phyloP scores from a whole-genome alignment of 768 basidiomycete species.

The Coprinopsis strossmayeri region DNA sequence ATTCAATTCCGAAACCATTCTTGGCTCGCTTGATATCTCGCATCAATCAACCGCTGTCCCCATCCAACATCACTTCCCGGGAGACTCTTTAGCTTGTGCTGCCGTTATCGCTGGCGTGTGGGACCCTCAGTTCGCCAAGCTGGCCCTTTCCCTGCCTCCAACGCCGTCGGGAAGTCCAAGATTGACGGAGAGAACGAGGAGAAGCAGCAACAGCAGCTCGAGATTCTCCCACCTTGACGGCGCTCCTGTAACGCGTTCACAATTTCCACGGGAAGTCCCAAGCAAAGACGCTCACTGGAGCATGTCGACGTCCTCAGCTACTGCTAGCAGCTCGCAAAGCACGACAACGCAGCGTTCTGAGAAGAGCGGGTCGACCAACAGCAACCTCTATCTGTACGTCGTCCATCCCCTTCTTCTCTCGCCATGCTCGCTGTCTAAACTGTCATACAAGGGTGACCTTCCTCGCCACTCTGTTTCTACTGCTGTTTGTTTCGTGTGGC shows the following conservation, averaged over 20 bases:
- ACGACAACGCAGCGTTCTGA: background rate
- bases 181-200: no score
- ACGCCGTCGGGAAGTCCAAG: background rate
- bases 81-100: no score
- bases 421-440: constrained; percentile 25
- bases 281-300: no score
- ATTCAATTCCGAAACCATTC: no score
- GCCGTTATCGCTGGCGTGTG: background rate
- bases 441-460: constrained; percentile 42
- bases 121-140: background rate
- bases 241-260: no score
- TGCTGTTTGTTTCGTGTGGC: constrained; percentile 56
- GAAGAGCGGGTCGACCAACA: constrained; percentile 8
- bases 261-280: no score
- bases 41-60: no score
- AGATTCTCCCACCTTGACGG: no score
- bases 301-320: no score
- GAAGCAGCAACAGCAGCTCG: no score
- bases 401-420: background rate
- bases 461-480: constrained; percentile 62
- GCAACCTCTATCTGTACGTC: constrained; percentile 41
- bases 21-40: no score
- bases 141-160: background rate
- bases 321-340: background rate
- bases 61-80: no score